Base-by-base conservation (phyloP, 192 early-diverging fungal genomes). In the Lobulomyces angularis region DNA sequence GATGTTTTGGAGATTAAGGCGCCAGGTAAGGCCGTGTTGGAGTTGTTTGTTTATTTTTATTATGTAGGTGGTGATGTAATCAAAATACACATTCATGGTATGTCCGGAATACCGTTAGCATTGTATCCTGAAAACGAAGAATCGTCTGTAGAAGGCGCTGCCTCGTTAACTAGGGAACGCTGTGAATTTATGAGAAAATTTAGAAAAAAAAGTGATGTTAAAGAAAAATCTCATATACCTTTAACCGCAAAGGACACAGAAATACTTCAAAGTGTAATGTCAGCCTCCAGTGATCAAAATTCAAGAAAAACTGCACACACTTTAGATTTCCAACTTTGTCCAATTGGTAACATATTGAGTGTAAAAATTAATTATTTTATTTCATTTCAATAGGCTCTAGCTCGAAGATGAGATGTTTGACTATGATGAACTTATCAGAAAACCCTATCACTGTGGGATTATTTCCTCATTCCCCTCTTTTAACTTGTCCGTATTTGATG, bases 51-150 rank as follows among this genome's bases (percentile, higher is more conserved):
- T n/a, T n/a, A n/a, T n/a, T n/a, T n/a, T n/a, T n/a, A n/a, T n/a
- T n/a, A n/a, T n/a, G n/a, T n/a, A n/a, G n/a, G 74, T 12, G 74
- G 74, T 8, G 74, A 77, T 19, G 33, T 71, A 27, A 55, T 65
- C 3, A 26, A 47, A 16, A 55, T 68, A 20, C 32, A 53, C 8
- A 36, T 77, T 4, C 35, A 49, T 2, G 74, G 74, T 31, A 60
- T 63, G 11, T 51, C 69, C 3, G 74, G 67, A 26, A 74, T 77
- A n/a, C 74, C 74, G 2, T 57, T 77, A 8, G 67, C 67, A 14
- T 39, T 77, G 7, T 74, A 71, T 33, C 67, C 70, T 8, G 74
- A 77, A 39, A 45, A 42, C 45, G 49, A 49, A 8, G 62, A 62
- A 32, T 63, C 61, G 31, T 71, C 67, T 0, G 24, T 23, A 22